Evolutionary conservation across 306 rosid species (phyloP).

Genomic region (Vicia faba): DNA sequence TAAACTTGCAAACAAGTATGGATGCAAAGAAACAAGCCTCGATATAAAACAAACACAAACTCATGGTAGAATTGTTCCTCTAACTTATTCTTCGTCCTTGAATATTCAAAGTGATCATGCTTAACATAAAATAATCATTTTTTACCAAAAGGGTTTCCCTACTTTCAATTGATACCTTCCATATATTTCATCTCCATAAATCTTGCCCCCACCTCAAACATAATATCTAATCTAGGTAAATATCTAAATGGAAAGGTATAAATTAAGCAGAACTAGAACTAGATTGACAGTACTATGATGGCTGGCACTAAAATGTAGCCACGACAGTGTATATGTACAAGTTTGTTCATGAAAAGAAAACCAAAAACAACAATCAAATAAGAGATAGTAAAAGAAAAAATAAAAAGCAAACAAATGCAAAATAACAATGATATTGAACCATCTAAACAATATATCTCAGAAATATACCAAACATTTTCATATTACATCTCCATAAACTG

Average conservation of each 20-base stretch:
- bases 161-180: neutral
- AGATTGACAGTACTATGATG: conserved; percentile 8
- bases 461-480: no score
- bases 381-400: neutral
- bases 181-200: neutral
- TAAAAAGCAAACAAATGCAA: conserved; percentile 10
- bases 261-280: conserved; percentile 7
- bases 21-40: conserved; percentile 5
- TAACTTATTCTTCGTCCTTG: neutral
- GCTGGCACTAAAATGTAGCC: conserved; percentile 10
- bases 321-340: neutral
- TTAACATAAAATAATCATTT: conserved; percentile 25
- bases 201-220: conserved; percentile 22
- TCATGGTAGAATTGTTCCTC: conserved; percentile 6
- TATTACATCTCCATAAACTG: no score
- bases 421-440: neutral
- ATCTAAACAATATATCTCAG: neutral
- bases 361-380: neutral
- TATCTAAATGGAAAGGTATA: conserved; percentile 5
- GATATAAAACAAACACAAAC: conserved; percentile 2
- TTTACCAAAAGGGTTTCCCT: neutral
- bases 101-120: conserved; percentile 21
- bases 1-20: conserved; percentile 1
- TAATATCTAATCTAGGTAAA: conserved; percentile 8
- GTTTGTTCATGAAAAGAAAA: conserved; percentile 8